Evolutionary conservation across 768 basidiomycete species (phyloP).

Genomic region (Termitomyces sp.): DNA sequence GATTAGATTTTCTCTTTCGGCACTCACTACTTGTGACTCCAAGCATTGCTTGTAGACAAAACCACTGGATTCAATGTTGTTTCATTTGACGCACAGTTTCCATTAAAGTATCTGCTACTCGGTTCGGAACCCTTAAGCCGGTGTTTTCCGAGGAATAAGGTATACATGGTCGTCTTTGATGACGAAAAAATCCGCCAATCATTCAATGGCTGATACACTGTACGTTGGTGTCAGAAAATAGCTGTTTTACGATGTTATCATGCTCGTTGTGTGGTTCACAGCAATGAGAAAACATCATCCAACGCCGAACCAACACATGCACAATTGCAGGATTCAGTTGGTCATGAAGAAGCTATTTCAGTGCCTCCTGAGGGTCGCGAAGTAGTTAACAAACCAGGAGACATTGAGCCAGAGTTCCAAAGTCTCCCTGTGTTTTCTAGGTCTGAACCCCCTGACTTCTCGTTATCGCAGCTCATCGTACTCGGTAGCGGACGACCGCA

Average conservation of each 20-base stretch:
- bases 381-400: neutral
- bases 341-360: neutral
- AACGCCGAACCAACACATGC: neutral
- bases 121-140: neutral
- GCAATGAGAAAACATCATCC: neutral
- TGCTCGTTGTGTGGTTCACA: neutral
- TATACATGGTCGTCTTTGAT: neutral
- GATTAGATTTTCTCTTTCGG: too few species aligned
- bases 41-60: too few species aligned
- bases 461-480: neutral
- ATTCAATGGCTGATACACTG: neutral
- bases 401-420: neutral
- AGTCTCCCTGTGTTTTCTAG: neutral
- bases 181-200: neutral
- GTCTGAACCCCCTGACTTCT: neutral
- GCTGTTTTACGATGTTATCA: neutral
- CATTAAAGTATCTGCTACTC: too few species aligned
- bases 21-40: too few species aligned
- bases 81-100: too few species aligned
- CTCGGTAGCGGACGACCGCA: constrained; percentile 4
- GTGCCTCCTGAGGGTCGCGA: neutral
- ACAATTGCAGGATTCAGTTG: neutral
- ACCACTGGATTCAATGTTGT: too few species aligned
- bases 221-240: neutral
- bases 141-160: neutral